Evolutionary conservation across 345 rosid genomes (phyloP), one percentile per base, ranked within the genome.

Genomic region (Sonneratia alba): DNA sequence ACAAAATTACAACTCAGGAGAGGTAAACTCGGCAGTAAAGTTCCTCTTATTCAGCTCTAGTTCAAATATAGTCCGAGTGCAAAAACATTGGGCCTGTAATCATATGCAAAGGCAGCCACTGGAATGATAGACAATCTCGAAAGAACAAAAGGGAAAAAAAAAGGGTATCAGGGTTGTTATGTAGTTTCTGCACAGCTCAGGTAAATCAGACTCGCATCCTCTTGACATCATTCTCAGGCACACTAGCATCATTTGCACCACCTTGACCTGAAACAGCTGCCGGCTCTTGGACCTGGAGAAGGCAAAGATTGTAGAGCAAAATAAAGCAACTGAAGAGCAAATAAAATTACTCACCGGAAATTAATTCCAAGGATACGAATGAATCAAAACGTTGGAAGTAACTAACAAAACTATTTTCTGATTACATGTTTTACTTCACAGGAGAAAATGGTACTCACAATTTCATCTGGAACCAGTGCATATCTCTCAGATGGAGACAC

Each of bases 391-490:
- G 19, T 49, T 49, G 18, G 56, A 49, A 18, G 56, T 49, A 8
- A 53, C 22, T 19, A 18, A 53, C 7, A 4, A 21, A 4, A 5
- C n/a, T 4, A 18, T 18, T 53, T 18, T 13, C 21, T 16, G 10
- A 19, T 18, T 53, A 18, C 37, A 11, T 10, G 66, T 34, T 61
- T 32, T 15, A 34, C 8, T 62, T 62, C 27, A 18, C 21, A 62
- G 13, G 37, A 14, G 66, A 62, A 62, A 27, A 62, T 13, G 38
- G 1, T 34, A 77, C 96, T 87, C 75, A 90, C 99, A 14, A 83
- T 82, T 86, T 95, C 97, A 70, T 83, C 86, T n/a, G 97, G 98
- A 79, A 90, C 99, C 75, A 89, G 85, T 1, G 98, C 97, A 80
- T 95, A 95, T 90, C 97, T 84, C 79, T 87, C 98, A 2, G 92